These are phyloP conservation scores for Lophium mytilinum DNA, from an alignment of 495 filamentous ascomycete genomes.

Conservation along the genomic window DNA sequence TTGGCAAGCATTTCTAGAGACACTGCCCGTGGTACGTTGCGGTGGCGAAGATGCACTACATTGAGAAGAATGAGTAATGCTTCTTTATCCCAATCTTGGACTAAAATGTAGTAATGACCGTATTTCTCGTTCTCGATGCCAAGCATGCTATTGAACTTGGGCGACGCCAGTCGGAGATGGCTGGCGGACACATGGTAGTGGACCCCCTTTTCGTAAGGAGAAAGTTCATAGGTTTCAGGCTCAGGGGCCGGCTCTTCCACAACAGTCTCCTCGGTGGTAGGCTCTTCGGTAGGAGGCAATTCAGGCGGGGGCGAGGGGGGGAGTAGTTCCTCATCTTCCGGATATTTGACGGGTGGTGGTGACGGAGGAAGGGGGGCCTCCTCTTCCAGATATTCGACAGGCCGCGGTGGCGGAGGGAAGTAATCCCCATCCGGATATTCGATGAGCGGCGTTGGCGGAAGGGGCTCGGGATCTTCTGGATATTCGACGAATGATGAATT, in stretches of 20 bases:
- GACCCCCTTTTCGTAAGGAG: neutral
- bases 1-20: slow-evolving; percentile 41
- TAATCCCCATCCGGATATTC: too few species aligned
- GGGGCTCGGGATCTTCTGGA: too few species aligned
- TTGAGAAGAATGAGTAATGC: slow-evolving; percentile 44
- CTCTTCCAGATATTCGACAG: too few species aligned
- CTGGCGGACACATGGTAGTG: slow-evolving; percentile 44
- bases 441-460: too few species aligned
- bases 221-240: neutral
- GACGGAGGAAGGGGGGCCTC: too few species aligned
- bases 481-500: too few species aligned
- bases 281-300: neutral
- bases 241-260: neutral
- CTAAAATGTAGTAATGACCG: slow-evolving; percentile 36
- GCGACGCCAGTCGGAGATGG: slow-evolving; percentile 44
- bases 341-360: too few species aligned
- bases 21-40: slow-evolving; percentile 35
- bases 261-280: neutral
- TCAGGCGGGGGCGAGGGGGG: too few species aligned
- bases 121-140: slow-evolving; percentile 26
- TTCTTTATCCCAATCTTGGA: slow-evolving; percentile 35
- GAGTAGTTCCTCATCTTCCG: too few species aligned
- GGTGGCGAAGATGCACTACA: slow-evolving; percentile 44
- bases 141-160: slow-evolving; percentile 37
- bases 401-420: too few species aligned